These are phyloP conservation scores for Diaporthe aspalathi DNA, from an alignment of 2,329 filamentous ascomycete genomes.

Conservation along the genomic window DNA sequence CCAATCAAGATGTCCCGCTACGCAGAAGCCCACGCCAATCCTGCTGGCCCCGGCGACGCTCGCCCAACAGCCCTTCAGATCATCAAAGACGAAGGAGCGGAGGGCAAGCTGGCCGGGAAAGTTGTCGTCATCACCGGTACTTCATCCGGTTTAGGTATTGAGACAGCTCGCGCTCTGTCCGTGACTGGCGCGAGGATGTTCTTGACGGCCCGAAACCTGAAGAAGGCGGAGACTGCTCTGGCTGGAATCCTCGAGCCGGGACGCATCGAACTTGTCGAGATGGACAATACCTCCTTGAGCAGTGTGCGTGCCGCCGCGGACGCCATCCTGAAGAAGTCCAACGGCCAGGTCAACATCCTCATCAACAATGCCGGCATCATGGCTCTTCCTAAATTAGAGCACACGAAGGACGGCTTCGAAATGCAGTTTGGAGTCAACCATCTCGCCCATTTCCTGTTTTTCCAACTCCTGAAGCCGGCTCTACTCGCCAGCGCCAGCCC, in stretches of 20 bases:
- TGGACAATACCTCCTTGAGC: not conserved
- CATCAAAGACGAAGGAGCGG: not conserved
- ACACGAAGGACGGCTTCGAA: constrained; percentile 61
- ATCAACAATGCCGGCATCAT: constrained; percentile 60
- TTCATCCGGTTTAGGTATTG: not conserved
- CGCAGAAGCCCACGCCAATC: not conserved
- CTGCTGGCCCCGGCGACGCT: not conserved
- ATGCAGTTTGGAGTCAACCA: constrained; percentile 65
- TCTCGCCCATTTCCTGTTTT: constrained; percentile 65
- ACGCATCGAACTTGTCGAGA: not conserved
- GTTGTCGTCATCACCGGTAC: constrained; percentile 11
- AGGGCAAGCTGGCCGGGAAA: not conserved
- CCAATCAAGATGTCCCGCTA: constrained; percentile 1
- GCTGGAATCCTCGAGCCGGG: not conserved
- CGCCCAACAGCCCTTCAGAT: constrained; percentile 10
- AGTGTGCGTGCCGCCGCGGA: not conserved
- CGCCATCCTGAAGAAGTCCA: not conserved
- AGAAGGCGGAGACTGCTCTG: not conserved
- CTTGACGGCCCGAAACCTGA: not conserved
- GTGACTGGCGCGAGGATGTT: not conserved
- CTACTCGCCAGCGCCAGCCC: constrained; percentile 54
- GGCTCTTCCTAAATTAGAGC: constrained; percentile 24
- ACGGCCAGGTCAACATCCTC: constrained; percentile 40
- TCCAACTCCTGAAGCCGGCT: constrained; percentile 59
- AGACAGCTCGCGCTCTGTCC: not conserved